phyloP scores from a whole-genome alignment of 768 basidiomycete species.

The Pholiota conissans region DNA sequence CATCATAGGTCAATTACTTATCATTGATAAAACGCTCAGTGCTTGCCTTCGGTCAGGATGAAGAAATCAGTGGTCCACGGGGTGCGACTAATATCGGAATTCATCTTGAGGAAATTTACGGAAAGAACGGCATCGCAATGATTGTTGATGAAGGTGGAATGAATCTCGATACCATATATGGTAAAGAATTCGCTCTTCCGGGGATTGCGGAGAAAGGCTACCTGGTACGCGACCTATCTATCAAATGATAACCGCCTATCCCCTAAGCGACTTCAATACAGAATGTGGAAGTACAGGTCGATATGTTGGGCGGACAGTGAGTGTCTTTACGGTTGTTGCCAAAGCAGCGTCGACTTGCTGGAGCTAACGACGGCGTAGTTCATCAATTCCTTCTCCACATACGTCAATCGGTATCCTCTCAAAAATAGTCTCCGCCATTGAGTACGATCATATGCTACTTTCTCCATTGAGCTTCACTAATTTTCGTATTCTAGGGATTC shows the following conservation, averaged over 20 bases:
- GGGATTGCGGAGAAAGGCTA: constrained; percentile 34
- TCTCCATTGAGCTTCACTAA: neutral
- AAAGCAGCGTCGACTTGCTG: neutral
- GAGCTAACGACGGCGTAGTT: constrained; percentile 13
- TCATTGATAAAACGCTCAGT: constrained; percentile 12
- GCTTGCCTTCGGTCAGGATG: constrained; percentile 33
- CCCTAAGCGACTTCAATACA: constrained; percentile 2
- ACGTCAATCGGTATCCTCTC: constrained; percentile 32
- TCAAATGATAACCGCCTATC: neutral
- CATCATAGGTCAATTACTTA: neutral
- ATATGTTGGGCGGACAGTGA: constrained; percentile 32
- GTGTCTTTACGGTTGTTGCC: neutral
- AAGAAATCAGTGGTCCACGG: constrained; percentile 30
- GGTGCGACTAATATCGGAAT: constrained; percentile 27
- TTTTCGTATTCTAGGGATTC: constrained; percentile 21
- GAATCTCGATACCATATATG: constrained; percentile 24
- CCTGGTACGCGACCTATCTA: constrained; percentile 15
- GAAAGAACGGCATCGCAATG: constrained; percentile 29
- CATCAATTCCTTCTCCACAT: constrained; percentile 26
- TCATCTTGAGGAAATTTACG: constrained; percentile 22
- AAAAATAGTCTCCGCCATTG: constrained; percentile 28
- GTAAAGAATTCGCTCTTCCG: constrained; percentile 27
- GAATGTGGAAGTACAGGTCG: constrained; percentile 27
- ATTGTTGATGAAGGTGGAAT: constrained; percentile 34
- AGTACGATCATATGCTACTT: constrained; percentile 13